phyloP scores from a whole-genome alignment of 805 yeast genomes.

The Ogataea neopini region DNA sequence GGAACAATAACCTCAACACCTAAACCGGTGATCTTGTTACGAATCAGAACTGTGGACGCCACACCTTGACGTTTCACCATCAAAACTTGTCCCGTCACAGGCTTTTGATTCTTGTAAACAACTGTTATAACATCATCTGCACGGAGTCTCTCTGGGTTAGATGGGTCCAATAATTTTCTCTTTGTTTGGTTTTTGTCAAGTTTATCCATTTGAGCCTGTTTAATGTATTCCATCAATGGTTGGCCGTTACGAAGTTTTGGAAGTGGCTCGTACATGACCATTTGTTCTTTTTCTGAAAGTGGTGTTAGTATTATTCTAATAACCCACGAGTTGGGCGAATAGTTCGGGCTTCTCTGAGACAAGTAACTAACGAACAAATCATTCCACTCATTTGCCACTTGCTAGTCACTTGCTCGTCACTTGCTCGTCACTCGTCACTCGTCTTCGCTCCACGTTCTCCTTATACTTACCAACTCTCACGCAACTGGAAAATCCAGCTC shows the following conservation, averaged over 20 bases:
- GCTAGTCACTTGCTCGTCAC: too few relatives aligned
- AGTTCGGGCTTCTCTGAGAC: too few relatives aligned
- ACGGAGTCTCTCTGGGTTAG: constrained; percentile 52
- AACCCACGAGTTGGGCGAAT: too few relatives aligned
- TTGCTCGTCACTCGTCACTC: too few relatives aligned
- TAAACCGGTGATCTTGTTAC: constrained; percentile 80
- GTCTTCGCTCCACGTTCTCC: too few relatives aligned
- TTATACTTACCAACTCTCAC: constrained; percentile 2
- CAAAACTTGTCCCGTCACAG: constrained; percentile 75
- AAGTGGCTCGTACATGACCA: constrained; percentile 50
- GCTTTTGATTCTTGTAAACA: constrained; percentile 63
- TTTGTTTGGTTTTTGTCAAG: constrained; percentile 77
- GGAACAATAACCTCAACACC: constrained; percentile 86
- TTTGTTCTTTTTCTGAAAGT: constrained; percentile 19
- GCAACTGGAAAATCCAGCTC: constrained; percentile 6
- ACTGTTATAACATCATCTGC: constrained; percentile 85
- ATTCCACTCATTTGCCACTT: too few relatives aligned
- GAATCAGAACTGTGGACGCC: constrained; percentile 73
- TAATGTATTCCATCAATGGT: constrained; percentile 45
- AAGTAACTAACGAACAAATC: too few relatives aligned
- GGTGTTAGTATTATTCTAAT: constrained; percentile 10
- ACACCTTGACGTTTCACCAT: constrained; percentile 72
- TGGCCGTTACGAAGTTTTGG: constrained; percentile 50
- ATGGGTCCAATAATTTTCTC: constrained; percentile 50
- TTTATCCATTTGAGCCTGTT: constrained; percentile 51